phyloP scores from a whole-genome alignment of 805 yeast species.

The Candida orba region DNA sequence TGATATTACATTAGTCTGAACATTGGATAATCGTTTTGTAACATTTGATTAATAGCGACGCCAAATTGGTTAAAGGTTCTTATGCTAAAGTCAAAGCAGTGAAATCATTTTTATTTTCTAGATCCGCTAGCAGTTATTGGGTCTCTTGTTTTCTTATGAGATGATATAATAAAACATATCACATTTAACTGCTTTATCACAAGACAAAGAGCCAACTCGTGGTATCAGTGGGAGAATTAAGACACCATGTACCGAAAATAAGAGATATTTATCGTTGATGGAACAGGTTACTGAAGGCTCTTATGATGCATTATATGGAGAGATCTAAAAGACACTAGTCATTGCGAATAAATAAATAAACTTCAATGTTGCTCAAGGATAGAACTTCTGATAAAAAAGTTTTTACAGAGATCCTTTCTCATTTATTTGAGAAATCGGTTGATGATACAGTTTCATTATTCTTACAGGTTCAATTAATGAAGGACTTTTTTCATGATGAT shows the following conservation, averaged over 20 bases:
- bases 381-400: not conserved
- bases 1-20: too few species aligned
- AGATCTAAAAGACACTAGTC: constrained; percentile 5
- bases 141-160: constrained; percentile 3
- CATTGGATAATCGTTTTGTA: too few species aligned
- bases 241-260: constrained; percentile 4
- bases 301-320: constrained; percentile 3
- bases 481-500: not conserved
- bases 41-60: constrained; percentile 3
- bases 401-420: too few species aligned
- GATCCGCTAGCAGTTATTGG: too few species aligned
- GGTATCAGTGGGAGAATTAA: constrained; percentile 1
- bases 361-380: not conserved
- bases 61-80: constrained; percentile 1
- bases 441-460: not conserved
- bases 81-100: constrained; percentile 9
- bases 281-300: constrained; percentile 4
- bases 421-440: constrained; percentile 1
- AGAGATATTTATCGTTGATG: constrained; percentile 10
- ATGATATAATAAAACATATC: not conserved
- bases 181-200: constrained; percentile 1
- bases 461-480: not conserved
- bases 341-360: constrained; percentile 8
- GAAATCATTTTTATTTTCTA: too few species aligned
- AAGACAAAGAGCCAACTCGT: constrained; percentile 1